A percentile compares a stretch with the other conserved stretches of the same genome.
phyloP scores from a whole-genome alignment of 75 land plant species.

The Adiantum capillusveneris region DNA sequence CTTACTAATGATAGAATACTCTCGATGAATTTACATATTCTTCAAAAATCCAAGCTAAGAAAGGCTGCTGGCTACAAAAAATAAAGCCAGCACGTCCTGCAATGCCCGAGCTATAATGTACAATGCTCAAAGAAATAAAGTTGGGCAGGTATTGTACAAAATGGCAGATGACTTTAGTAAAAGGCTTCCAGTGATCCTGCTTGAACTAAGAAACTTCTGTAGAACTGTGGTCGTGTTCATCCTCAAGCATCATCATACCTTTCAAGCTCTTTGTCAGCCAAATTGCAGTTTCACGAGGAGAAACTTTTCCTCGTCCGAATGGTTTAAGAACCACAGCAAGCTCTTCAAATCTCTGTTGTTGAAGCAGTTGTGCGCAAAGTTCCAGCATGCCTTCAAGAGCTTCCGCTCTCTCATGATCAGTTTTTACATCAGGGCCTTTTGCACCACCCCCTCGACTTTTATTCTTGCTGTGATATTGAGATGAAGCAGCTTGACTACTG shows the following conservation, averaged over 20 bases:
- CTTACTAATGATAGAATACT: no score
- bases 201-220: constrained; percentile 2
- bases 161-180: neutral
- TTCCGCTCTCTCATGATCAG: constrained; percentile 93
- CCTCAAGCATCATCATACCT: constrained; percentile 41
- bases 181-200: neutral
- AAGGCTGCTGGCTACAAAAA: no score
- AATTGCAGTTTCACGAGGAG: constrained; percentile 97
- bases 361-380: constrained; percentile 78
- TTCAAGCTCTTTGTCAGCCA: constrained; percentile 97
- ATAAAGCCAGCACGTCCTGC: no score
- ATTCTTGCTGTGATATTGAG: neutral
- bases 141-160: neutral
- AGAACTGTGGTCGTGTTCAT: constrained; percentile 9
- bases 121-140: no score
- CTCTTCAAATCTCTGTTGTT: constrained; percentile 84
- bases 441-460: neutral
- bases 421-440: constrained; percentile 62
- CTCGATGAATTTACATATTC: no score
- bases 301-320: constrained; percentile 89
- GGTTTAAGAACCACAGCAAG: constrained; percentile 86
- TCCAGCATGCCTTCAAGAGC: constrained; percentile 93
- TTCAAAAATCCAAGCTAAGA: no score
- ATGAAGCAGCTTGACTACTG: neutral
- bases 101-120: no score